Conservation (phyloP, 768 basidiomycete genomes). For the Panaeolus cyanescens region DNA sequence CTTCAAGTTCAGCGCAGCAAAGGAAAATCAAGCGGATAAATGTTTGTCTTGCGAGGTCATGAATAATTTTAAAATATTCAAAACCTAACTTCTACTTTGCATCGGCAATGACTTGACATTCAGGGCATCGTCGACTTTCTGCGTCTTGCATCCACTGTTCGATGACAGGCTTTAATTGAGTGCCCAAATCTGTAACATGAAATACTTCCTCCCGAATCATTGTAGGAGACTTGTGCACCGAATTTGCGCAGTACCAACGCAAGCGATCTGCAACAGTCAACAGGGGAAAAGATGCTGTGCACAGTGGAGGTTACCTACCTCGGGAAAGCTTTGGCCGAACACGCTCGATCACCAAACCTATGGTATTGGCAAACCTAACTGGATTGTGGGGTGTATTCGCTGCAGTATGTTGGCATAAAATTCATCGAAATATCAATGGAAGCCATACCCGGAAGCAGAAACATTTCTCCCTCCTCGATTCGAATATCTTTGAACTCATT, state of each 20-base stretch:
- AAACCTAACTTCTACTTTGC: slow-evolving; percentile 40
- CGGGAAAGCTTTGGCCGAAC: slow-evolving; percentile 72
- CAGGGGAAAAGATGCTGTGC: neutral
- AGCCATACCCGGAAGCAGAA: slow-evolving; percentile 80
- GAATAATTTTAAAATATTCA: too few species aligned
- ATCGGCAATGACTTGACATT: slow-evolving; percentile 58
- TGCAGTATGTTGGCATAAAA: slow-evolving; percentile 26
- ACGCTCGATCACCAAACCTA: slow-evolving; percentile 90
- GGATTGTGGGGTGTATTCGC: slow-evolving; percentile 98
- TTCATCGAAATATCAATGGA: neutral
- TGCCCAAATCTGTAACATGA: slow-evolving; percentile 88
- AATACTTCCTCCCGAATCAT: slow-evolving; percentile 69
- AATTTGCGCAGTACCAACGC: slow-evolving; percentile 86
- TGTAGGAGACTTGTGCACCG: slow-evolving; percentile 46
- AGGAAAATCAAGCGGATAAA: too few species aligned
- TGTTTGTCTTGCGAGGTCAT: too few species aligned
- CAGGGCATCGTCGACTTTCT: slow-evolving; percentile 65
- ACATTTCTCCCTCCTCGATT: slow-evolving; percentile 97
- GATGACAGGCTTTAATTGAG: slow-evolving; percentile 91
- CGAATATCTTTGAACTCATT: slow-evolving; percentile 79
- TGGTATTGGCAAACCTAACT: slow-evolving; percentile 85
- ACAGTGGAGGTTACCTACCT: slow-evolving; percentile 47
- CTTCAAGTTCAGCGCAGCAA: too few species aligned
- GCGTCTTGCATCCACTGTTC: slow-evolving; percentile 76
- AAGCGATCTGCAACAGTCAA: slow-evolving; percentile 63